These are phyloP conservation scores for Penicillium fimorum DNA, from an alignment of 495 filamentous ascomycete genomes.

Conservation along the genomic window DNA sequence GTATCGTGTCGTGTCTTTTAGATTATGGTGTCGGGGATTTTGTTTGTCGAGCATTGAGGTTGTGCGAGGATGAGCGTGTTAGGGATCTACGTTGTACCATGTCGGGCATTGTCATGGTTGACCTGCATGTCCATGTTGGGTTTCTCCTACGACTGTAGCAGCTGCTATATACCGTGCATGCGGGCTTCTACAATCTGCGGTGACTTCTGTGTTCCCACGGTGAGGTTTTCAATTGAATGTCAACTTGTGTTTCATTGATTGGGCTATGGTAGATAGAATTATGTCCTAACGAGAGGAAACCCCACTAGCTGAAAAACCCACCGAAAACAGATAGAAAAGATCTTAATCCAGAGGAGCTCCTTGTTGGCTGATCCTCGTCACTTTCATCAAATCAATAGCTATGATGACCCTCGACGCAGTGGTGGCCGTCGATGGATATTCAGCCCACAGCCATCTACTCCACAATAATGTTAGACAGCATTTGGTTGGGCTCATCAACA, in stretches of 20 bases:
- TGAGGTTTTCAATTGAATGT: neutral
- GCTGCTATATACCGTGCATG: neutral
- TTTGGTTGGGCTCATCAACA: constrained; percentile 5
- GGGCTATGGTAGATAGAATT: constrained; percentile 1
- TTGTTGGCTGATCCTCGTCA: neutral
- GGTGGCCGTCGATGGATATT: neutral
- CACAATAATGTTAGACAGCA: neutral
- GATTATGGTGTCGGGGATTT: neutral
- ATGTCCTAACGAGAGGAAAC: neutral
- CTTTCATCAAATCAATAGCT: neutral
- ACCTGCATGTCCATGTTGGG: neutral
- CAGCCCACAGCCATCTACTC: neutral
- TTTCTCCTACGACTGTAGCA: neutral
- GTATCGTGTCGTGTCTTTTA: neutral
- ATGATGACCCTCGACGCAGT: neutral
- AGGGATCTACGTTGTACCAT: neutral
- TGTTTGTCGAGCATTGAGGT: neutral
- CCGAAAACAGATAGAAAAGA: neutral
- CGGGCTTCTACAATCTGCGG: neutral
- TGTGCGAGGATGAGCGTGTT: neutral
- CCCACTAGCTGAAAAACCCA: neutral
- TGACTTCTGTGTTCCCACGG: neutral
- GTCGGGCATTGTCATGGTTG: neutral
- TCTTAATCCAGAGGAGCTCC: neutral
- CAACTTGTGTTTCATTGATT: neutral